Evolutionary conservation across 1,139 yeast species (phyloP), one percentile per base, ranked within the genome.

Genomic region (Suhomyces taliae): DNA sequence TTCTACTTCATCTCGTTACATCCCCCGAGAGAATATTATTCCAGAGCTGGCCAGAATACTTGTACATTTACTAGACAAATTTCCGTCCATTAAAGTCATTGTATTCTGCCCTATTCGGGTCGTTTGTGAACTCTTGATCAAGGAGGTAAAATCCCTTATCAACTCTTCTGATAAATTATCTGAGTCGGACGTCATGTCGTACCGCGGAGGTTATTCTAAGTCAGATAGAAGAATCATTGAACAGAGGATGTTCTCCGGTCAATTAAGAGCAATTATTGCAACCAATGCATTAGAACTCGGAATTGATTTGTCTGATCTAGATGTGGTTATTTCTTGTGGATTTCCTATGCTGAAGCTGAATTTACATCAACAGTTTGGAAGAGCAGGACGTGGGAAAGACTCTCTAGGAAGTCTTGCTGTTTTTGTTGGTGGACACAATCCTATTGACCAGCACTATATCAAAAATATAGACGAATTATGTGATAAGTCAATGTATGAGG

Each of bases 271-370:
- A 0, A 87, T 95, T 29, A 82, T 93, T 4, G 95, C 99, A 0
- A 95, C 99, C 0, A 90, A 90, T 66, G 99, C 99, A 0, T 70
- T 93, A 49, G 99, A 93, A 62, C 74, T 93, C 44, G 99, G 99
- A 41, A 89, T 93, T 44, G 99, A 93, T 70, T 86, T 93, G 53
- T 95, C 98, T 40, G 88, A 87, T 26, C 70, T 93, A 44, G 99
- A 93, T 66, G 90, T 95, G 1, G 98, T 91, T 0, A 70, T 93
- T 2, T 82, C 90, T 65, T 90, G 96, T 58, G 98, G 98, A 0
- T 95, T 93, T 54, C 99, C 99, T 0, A 71, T 82, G 37, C 87
- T 95, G 51, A 78, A 90, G 50, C 85, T 95, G 52, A 90, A 90
- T 53, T 78, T 93, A 59, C 90, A 93, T 56, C 99, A 93, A 64